A percentile compares a stretch with the other conserved stretches of the same genome.
Conservation (phyloP, 805 yeast species). For the Saturnispora diversa region DNA sequence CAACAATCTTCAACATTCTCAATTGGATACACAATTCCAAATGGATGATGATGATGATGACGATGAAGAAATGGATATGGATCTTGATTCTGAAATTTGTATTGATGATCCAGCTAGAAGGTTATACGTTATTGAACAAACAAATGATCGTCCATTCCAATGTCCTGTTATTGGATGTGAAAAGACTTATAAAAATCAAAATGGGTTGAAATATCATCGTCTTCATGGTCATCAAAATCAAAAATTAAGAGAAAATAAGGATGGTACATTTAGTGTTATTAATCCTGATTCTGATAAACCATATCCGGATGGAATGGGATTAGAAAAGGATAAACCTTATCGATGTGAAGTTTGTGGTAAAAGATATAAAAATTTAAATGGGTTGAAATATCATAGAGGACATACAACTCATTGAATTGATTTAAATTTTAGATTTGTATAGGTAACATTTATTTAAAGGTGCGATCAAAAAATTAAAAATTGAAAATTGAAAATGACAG, state of each 20-base stretch:
- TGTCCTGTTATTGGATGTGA: conserved; percentile 99
- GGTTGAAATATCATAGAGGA: conserved; percentile 93
- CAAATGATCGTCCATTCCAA: conserved; percentile 88
- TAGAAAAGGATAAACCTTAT: conserved; percentile 97
- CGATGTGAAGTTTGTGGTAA: conserved; percentile 98
- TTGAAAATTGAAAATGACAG: too few species aligned
- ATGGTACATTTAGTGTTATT: conserved; percentile 85
- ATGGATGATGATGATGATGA: conserved; percentile 30
- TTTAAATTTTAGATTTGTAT: not conserved
- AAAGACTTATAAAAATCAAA: conserved; percentile 94
- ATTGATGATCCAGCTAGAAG: conserved; percentile 97
- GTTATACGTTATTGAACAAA: conserved; percentile 82
- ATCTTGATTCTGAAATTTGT: conserved; percentile 49
- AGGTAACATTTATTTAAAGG: not conserved
- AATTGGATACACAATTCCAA: conserved; percentile 24
- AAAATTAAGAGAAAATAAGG: conserved; percentile 80
- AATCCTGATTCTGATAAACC: conserved; percentile 89
- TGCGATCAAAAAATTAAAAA: too few species aligned
- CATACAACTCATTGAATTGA: conserved; percentile 79
- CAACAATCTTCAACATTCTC: conserved; percentile 12
- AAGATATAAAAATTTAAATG: conserved; percentile 91
- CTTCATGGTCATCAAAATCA: conserved; percentile 97
- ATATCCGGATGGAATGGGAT: conserved; percentile 85
- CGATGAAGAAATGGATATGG: conserved; percentile 17
- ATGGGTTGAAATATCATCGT: conserved; percentile 92